Base-by-base conservation (phyloP, 2,329 filamentous ascomycete genomes). In the Fusarium udum region DNA sequence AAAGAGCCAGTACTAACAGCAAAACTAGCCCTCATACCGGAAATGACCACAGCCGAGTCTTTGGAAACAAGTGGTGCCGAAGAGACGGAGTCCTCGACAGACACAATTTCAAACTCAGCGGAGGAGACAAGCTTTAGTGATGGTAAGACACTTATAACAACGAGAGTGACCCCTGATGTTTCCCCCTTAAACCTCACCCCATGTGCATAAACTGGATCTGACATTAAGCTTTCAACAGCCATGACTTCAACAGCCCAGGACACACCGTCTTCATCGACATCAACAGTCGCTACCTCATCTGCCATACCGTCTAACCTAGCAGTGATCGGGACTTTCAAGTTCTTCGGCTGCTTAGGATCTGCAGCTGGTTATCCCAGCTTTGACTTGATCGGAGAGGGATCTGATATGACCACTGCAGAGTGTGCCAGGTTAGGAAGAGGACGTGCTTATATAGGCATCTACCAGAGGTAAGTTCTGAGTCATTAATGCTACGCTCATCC, bases 261-360 rank as follows among this genome's bases (percentile, higher is more conserved):
- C 15, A 20, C n/a, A 22, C 22, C 31, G 20, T 22, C 36, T 26
- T 20, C 14, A 34, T 24, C 57, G 22, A 28, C 45, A 8, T 39
- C 53, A 22, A 28, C 46, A 26, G 6, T n/a, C 14, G 24, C 63
- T 26, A 40, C 37, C 10, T 37, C 58, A 4, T 36, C 53, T 20
- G 11, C 15, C 18, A n/a, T 22, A 32, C 13, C 62, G 24, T 48
- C 49, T n/a, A 75, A 72, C 22, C 43, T 64, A 18, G 37, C 65
- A 32, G 20, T 14, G 10, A 66, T 75, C 32, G 62, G 22, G 14
- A 36, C 16, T 16, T 74, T 68, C 28, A 52, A 18, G 31, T 75
- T 53, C 49, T 24, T 55, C 34, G 51, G 51, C 3, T 40, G 51
- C 34, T 26, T 40, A 11, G 36, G 51, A 20, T 55, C 34, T 37